Percentiles rank a stretch among this genome's conserved stretches.
phyloP scores from a whole-genome alignment of 2,329 filamentous ascomycete species.

The Colletotrichum karsti region DNA sequence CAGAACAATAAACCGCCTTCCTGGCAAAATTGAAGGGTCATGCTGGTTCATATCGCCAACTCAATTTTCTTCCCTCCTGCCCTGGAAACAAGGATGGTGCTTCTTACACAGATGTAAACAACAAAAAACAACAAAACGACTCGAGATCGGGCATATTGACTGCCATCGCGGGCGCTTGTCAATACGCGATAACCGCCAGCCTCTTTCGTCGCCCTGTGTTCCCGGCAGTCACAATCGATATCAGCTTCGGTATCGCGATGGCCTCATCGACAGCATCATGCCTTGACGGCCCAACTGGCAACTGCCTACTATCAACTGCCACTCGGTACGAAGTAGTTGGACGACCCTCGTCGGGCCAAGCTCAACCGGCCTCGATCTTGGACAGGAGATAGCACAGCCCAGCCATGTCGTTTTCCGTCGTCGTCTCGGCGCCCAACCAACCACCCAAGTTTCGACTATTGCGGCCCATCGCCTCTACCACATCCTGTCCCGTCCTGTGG shows the following conservation, averaged over 20 bases:
- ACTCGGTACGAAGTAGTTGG: neutral
- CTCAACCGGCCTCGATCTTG: neutral
- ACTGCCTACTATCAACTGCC: neutral
- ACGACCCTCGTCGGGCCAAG: neutral
- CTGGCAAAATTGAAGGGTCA: slow-evolving; percentile 2
- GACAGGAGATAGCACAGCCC: neutral
- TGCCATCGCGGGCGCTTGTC: neutral
- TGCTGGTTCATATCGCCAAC: neutral
- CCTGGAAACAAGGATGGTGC: slow-evolving; percentile 15
- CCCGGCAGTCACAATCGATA: neutral
- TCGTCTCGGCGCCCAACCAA: slow-evolving; percentile 20
- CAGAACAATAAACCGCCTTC: slow-evolving; percentile 3
- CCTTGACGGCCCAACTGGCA: neutral
- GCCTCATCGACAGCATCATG: slow-evolving; percentile 2
- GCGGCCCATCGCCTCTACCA: neutral
- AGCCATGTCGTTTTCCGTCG: slow-evolving; percentile 4
- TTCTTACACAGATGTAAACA: neutral
- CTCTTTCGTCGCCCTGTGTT: neutral
- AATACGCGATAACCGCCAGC: neutral
- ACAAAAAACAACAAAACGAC: slow-evolving; percentile 16
- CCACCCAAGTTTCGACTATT: neutral
- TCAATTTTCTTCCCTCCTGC: neutral
- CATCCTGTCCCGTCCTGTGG: neutral
- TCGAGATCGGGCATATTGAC: neutral
- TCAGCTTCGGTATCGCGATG: slow-evolving; percentile 16